A percentile compares a stretch with the other conserved stretches of the same genome.
These are phyloP conservation scores for Ophiocordyceps sinensis DNA, from an alignment of 2,329 filamentous ascomycete genomes.

Conservation along the genomic window DNA sequence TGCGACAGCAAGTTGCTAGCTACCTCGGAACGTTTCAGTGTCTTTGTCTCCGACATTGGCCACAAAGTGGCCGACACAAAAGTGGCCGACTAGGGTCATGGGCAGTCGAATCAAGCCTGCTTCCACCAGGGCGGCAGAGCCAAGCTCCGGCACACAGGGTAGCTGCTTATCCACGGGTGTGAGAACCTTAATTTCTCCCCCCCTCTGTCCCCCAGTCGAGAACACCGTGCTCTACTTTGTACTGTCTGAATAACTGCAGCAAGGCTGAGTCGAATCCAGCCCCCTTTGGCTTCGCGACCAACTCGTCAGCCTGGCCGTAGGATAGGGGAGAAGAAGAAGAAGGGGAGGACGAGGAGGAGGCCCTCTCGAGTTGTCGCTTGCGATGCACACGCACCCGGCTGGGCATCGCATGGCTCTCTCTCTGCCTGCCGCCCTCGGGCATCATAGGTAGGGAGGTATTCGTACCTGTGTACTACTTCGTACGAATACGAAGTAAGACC, in stretches of 20 bases:
- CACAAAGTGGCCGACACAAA: neutral
- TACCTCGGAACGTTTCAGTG: neutral
- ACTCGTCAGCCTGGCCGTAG: neutral
- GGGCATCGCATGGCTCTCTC: neutral
- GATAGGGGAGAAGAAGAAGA: neutral
- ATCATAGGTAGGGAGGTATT: too few species aligned
- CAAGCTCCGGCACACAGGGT: slow-evolving; percentile 1
- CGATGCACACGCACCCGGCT: neutral
- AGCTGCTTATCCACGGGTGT: slow-evolving; percentile 3
- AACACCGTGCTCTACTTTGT: neutral
- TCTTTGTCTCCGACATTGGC: neutral
- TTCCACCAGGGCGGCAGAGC: neutral
- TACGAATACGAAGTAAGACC: too few species aligned
- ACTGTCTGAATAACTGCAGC: neutral
- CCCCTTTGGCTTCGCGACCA: neutral
- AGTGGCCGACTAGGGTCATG: neutral
- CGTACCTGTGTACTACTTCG: too few species aligned
- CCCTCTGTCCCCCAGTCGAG: neutral
- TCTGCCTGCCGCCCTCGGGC: neutral
- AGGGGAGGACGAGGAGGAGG: neutral
- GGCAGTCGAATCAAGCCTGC: neutral
- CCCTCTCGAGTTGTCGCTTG: neutral
- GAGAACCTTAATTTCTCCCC: slow-evolving; percentile 14
- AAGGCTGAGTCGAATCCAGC: slow-evolving; percentile 1
- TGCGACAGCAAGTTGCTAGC: neutral